Base-by-base conservation (phyloP, 192 early-diverging fungal species). In the Podila horticola region DNA sequence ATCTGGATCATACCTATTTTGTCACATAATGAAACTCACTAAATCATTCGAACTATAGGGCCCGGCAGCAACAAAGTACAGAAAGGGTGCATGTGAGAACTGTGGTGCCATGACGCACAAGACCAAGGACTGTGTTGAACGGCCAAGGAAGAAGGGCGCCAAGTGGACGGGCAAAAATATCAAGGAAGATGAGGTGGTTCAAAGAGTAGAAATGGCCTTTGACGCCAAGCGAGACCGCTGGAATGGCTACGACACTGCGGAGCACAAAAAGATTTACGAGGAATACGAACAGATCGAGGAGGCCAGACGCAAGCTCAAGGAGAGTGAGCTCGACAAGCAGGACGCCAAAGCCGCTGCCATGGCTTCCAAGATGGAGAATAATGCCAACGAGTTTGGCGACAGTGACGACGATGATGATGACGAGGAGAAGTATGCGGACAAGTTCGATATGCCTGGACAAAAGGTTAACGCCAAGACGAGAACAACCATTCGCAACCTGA, bases 161-260 rank as follows among this genome's bases (percentile, higher is more conserved):
- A 93, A 91, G 83, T 97, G 92, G 92, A 94, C 93, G 4, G 92
- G 92, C 62, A 86, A 91, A 72, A 89, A 94, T 64, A 86, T 86
- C 59, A 82, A 83, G 31, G 87, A 97, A 6, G 97, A 99, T 82
- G 98, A 99, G 81, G 86, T 91, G 13, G 82, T 98, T 10, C 86
- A 89, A 72, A 84, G 90, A 20, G 84, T 97, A 15, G 84, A 92
- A 29, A 87, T 97, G 60, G 87, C 89, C 26, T 99, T 94, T 84
- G 98, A 99, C 67, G 96, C 94, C 24, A 99, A 99, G 83, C 88
- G 97, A 48, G 98, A 99, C 86, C 90, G 95, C 20, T 99, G 97
- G 97, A 99, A 99, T 69, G 98, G 97, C 24, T 99, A 99, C 82
- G 95, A 99, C 77, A 89, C 97, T 5, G 74, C 86, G 59, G 92